Base-by-base conservation (phyloP, 2,329 filamentous ascomycete genomes). In the Arthrobotrys sinensis region DNA sequence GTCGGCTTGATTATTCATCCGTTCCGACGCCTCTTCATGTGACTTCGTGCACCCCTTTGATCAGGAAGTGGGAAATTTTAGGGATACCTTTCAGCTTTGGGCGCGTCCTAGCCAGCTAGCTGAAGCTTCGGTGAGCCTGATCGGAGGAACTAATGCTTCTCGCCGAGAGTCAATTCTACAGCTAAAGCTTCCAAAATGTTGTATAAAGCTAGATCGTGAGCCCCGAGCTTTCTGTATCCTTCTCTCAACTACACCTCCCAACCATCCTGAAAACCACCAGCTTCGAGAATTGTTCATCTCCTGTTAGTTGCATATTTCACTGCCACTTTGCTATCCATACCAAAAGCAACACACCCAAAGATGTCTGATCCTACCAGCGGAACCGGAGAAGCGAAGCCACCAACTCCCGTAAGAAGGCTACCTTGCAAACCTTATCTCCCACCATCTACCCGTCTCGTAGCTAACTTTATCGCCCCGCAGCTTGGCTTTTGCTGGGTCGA, bases 1-100 rank as follows among this genome's bases (percentile, higher is more conserved):
- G 66, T 68, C 75, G 75, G 75, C 48, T 24, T 78, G 75, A 78
- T 78, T 78, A 78, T 78, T 78, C 67, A 78, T 66, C 75, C 70
- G 70, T 14, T 34, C 63, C 50, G 32, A 60, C 66, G 21, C 66
- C 50, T 14, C 19, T n/a, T 69, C 75, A 78, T 60, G 75, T 78
- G 75, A 78, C 50, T 60, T 4, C 75, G 75, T 45, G 75, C 28
- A 6, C 7, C 14, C 0, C 21, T n/a, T 71, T 19, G 0, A 16
- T 6, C 24, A 19, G 5, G 1, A n/a, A 16, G 16, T 12, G 34
- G 34, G 32, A 38, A 40, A 4, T 28, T 60, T n/a, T 60, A 3
- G 16, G 7, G 32, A 16, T 45, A 0, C 21, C 28, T 4, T 5
- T n/a, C 11, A 12, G n/a, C 3, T 38, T 14, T 14, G 8, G 10